Conservation (phyloP, 768 basidiomycete species). For the Plicaturopsis crispa region DNA sequence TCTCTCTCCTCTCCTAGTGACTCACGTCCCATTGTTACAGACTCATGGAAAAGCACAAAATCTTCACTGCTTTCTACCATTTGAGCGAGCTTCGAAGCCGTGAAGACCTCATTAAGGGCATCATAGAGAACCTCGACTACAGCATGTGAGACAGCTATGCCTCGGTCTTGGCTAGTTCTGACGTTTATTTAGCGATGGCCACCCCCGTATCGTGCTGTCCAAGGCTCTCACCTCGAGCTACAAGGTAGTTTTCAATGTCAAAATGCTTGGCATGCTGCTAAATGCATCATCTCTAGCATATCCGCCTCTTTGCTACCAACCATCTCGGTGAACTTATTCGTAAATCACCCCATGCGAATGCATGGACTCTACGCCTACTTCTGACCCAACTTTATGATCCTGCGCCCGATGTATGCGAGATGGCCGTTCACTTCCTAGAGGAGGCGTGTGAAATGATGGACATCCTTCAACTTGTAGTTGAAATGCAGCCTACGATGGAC, state of each 20-base stretch:
- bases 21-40: conserved; percentile 28
- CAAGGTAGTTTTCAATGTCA: conserved; percentile 42
- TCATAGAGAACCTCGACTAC: conserved; percentile 90
- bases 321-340: conserved; percentile 81
- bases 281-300: conserved; percentile 43
- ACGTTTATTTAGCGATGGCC: conserved; percentile 66
- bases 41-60: conserved; percentile 81
- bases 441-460: conserved; percentile 84
- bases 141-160: conserved; percentile 50
- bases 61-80: conserved; percentile 96
- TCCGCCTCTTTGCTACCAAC: conserved; percentile 82
- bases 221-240: conserved; percentile 94
- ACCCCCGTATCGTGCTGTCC: conserved; percentile 86
- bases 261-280: neutral
- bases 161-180: conserved; percentile 1
- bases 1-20: neutral
- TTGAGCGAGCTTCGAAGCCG: conserved; percentile 84
- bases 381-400: conserved; percentile 96
- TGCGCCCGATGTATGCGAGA: conserved; percentile 79
- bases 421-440: conserved; percentile 84
- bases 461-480: conserved; percentile 82
- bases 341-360: conserved; percentile 52
- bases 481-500: conserved; percentile 92
- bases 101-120: conserved; percentile 86
- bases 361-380: conserved; percentile 87